A percentile compares a stretch with the other conserved stretches of the same genome.
Conservation (phyloP, 2,329 filamentous ascomycete genomes). For the Trichoderma koningiopsis region DNA sequence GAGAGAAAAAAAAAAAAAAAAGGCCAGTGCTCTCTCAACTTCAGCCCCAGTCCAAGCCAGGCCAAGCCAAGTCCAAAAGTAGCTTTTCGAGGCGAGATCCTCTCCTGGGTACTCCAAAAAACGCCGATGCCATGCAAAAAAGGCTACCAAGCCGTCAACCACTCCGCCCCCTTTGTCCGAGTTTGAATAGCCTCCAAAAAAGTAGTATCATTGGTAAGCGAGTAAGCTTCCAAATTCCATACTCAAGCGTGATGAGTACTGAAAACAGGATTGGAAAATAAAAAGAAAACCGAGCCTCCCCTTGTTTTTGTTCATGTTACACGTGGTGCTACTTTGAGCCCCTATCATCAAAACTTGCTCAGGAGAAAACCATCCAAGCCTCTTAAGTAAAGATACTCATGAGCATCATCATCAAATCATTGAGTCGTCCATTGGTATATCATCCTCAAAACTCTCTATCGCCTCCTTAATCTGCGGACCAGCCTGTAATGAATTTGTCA, state of each 20-base stretch:
- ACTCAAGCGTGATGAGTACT: conserved; percentile 14
- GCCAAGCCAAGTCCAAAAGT: not conserved
- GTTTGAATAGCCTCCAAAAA: not conserved
- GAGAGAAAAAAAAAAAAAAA: too few species aligned
- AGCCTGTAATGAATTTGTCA: conserved; percentile 59
- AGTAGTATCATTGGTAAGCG: not conserved
- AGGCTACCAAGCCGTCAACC: conserved; percentile 14
- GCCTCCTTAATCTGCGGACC: conserved; percentile 94
- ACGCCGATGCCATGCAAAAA: conserved; percentile 31
- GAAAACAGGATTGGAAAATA: not conserved
- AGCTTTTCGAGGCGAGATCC: not conserved
- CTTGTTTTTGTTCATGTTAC: conserved; percentile 4
- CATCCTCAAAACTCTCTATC: conserved; percentile 87
- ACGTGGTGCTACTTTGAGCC: conserved; percentile 8
- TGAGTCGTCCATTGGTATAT: conserved; percentile 69
- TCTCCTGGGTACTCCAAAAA: conserved; percentile 5
- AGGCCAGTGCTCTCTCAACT: not conserved
- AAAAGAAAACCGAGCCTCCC: not conserved
- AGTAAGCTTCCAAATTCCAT: not conserved
- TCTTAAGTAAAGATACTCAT: conserved; percentile 30
- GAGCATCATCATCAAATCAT: conserved; percentile 56
- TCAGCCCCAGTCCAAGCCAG: conserved; percentile 8
- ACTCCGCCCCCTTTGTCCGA: not conserved
- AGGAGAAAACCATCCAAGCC: conserved; percentile 5
- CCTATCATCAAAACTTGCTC: conserved; percentile 3